Evolutionary conservation across 805 yeast species (phyloP).

Genomic region (Wickerhamiella brachini): DNA sequence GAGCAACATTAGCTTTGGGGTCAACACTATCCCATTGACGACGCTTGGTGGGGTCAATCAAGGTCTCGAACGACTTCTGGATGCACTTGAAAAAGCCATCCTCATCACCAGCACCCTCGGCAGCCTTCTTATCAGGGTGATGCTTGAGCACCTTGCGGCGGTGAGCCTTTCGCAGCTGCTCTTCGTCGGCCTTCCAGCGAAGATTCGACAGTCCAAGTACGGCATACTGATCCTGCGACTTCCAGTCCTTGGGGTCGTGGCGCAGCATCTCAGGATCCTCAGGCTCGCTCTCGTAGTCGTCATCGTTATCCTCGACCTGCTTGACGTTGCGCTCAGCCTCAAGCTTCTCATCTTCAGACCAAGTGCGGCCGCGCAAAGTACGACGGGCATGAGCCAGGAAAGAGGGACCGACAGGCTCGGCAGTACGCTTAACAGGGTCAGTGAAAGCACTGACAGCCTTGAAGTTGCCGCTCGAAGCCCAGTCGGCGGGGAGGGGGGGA

Average conservation of each 20-base stretch:
- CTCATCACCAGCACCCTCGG: conserved; percentile 63
- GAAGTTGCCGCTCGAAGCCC: conserved; percentile 20
- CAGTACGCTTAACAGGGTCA: conserved; percentile 38
- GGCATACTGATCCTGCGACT: conserved; percentile 87
- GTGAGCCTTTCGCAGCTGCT: conserved; percentile 91
- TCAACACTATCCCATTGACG: conserved; percentile 94
- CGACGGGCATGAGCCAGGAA: conserved; percentile 95
- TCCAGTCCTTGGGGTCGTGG: conserved; percentile 98
- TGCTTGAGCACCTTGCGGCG: conserved; percentile 92
- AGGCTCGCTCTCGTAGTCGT: conserved; percentile 37
- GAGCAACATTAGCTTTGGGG: conserved; percentile 66
- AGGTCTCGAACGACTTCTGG: conserved; percentile 87
- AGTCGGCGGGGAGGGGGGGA: conserved; percentile 18
- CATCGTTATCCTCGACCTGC: conserved; percentile 44
- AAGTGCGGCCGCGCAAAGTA: conserved; percentile 90
- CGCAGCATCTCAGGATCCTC: conserved; percentile 69
- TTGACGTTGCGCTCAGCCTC: conserved; percentile 83
- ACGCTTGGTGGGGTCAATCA: conserved; percentile 76
- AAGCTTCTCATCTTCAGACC: conserved; percentile 92
- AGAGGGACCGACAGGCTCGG: conserved; percentile 94
- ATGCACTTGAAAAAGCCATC: conserved; percentile 97
- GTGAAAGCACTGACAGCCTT: conserved; percentile 18
- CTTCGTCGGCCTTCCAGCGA: conserved; percentile 83
- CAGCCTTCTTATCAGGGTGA: conserved; percentile 97
- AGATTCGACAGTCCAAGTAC: conserved; percentile 87